Base-by-base conservation (phyloP, 2,329 filamentous ascomycete genomes). In the Fusarium sp. region DNA sequence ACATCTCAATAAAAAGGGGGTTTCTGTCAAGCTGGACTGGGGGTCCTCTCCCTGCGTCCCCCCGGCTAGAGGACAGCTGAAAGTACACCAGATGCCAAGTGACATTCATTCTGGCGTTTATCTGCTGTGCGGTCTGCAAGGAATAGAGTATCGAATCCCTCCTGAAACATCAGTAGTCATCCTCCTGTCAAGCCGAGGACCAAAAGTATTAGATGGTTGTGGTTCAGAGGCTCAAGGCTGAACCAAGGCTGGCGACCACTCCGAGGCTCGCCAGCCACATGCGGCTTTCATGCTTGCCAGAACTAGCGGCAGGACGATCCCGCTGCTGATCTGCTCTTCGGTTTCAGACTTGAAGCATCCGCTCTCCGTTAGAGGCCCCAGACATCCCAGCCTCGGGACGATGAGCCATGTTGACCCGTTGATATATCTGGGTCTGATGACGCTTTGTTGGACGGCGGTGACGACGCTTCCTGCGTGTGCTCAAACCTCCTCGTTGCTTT, bases 331-430 rank as follows among this genome's bases (percentile, higher is more conserved):
- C 75, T 74, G 65, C 66, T 60, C 61, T 62, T 70, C 61, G 20
- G 76, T 78, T 78, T 78, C 76, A 78, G 74, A 78, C 59, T 59
- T 65, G 68, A 76, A 63, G 67, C 69, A 71, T 61, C 38, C 70
- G 54, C 67, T 54, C 58, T 72, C 61, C 65, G 47, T 66, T 54
- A 66, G 61, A 72, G 54, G 40, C 58, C 17, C 65, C 60, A 54
- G 75, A 74, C 54, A 69, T 58, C 63, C 50, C 52, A 25, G 76
- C 69, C 65, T 73, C 63, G 68, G 58, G 57, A 66, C 58, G 57
- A 71, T 68, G 68, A 67, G 57, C 61, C 61, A 62, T 70, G 73
- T 65, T 76, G 64, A 77, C 71, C 66, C 65, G 65, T 65, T 33
- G 62, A 17, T 54, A 65, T 72, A 69, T 71, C 63, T 77, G 72